Evolutionary conservation across 1,139 yeast species (phyloP).

Genomic region (Geotrichum candidum): DNA sequence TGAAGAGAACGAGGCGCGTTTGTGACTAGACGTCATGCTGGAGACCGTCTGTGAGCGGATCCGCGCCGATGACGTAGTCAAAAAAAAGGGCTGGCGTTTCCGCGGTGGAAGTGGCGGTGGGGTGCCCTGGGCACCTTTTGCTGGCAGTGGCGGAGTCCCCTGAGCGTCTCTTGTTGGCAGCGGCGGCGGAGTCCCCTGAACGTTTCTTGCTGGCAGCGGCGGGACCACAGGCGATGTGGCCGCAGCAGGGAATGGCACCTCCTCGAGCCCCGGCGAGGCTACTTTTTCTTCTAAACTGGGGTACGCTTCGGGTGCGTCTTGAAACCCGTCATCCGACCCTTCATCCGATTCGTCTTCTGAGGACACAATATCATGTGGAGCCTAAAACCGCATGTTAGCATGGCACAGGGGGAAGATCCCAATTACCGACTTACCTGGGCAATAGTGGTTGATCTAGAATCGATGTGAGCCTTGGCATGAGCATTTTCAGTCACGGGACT

Average conservation of each 20-base stretch:
- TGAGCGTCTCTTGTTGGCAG: too few species aligned
- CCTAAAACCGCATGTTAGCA: not conserved
- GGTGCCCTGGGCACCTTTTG: constrained; percentile 11
- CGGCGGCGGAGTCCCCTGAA: too few species aligned
- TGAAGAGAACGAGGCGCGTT: constrained; percentile 21
- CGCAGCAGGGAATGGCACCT: not conserved
- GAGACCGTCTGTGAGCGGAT: constrained; percentile 21
- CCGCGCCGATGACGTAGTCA: constrained; percentile 5
- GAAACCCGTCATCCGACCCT: not conserved
- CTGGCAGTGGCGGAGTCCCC: constrained; percentile 19
- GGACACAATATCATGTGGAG: not conserved
- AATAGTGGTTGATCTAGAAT: not conserved
- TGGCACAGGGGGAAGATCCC: not conserved
- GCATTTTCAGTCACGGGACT: not conserved
- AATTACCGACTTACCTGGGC: not conserved
- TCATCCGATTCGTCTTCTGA: not conserved
- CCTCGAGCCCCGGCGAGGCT: not conserved
- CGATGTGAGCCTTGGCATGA: not conserved
- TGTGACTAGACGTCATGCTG: constrained; percentile 7
- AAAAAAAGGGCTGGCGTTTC: constrained; percentile 27
- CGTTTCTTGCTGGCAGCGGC: too few species aligned
- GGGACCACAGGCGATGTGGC: not conserved
- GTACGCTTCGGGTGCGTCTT: not conserved
- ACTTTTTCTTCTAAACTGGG: not conserved
- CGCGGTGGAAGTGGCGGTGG: constrained; percentile 33